phyloP scores from a whole-genome alignment of 257 asterid genomes.

The Solanum piurae region DNA sequence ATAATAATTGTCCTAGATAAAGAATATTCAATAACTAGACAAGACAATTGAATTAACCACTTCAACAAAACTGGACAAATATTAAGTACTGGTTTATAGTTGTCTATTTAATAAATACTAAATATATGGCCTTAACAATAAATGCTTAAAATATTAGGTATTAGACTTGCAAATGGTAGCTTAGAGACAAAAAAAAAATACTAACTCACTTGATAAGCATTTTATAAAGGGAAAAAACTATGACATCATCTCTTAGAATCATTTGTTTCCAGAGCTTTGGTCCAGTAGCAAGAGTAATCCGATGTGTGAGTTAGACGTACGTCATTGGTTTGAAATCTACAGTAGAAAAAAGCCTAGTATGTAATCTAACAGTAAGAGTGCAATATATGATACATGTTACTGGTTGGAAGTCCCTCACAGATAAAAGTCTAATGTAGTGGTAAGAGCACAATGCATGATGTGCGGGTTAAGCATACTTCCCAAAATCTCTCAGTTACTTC shows the following conservation, averaged over 20 bases:
- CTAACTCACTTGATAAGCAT: too few relatives aligned
- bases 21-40: background rate
- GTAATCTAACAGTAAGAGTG: background rate
- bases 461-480: background rate
- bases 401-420: rapidly evolving
- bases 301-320: background rate
- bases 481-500: too few relatives aligned
- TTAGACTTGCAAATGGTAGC: background rate
- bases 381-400: background rate
- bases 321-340: background rate
- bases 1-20: background rate
- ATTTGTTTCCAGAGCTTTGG: too few relatives aligned
- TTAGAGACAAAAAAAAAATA: too few relatives aligned
- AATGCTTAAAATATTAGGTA: background rate
- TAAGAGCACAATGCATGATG: background rate
- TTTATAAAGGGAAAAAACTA: too few relatives aligned
- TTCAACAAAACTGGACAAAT: background rate
- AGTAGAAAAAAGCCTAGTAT: background rate
- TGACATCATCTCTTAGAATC: too few relatives aligned
- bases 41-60: background rate
- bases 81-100: background rate
- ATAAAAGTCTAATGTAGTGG: background rate
- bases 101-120: background rate
- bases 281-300: background rate
- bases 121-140: background rate